Conservation (phyloP, 1,284 basidiomycete genomes). For the Uromyces viciae-fabae region DNA sequence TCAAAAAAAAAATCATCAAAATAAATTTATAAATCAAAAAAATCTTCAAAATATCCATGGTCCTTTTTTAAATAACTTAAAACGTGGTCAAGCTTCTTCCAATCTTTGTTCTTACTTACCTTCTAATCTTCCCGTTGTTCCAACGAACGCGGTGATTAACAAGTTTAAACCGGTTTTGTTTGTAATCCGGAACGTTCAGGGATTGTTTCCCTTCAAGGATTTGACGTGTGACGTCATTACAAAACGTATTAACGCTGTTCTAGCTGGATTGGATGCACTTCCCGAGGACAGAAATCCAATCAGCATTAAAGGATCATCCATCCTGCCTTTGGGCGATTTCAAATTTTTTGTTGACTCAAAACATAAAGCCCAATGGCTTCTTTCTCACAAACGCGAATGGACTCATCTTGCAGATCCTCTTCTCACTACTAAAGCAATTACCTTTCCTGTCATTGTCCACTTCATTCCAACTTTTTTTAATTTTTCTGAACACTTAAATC, state of each 20-base stretch:
- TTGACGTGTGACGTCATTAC: background rate
- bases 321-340: background rate
- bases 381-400: background rate
- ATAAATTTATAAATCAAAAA: too few relatives aligned
- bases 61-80: too few relatives aligned
- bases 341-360: background rate
- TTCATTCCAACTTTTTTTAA: background rate
- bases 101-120: background rate
- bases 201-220: background rate
- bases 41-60: too few relatives aligned
- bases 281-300: background rate
- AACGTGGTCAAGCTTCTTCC: too few relatives aligned
- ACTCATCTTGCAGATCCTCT: background rate
- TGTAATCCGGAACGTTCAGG: background rate
- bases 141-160: background rate
- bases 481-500: background rate
- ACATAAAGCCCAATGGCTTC: background rate
- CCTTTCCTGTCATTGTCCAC: background rate
- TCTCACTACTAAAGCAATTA: background rate
- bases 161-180: background rate
- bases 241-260: background rate
- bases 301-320: background rate
- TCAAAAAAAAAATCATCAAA: too few relatives aligned
- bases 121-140: background rate
- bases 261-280: background rate